Conservation (phyloP, 208 protist genomes). For the Tritrichomonas foetus region DNA sequence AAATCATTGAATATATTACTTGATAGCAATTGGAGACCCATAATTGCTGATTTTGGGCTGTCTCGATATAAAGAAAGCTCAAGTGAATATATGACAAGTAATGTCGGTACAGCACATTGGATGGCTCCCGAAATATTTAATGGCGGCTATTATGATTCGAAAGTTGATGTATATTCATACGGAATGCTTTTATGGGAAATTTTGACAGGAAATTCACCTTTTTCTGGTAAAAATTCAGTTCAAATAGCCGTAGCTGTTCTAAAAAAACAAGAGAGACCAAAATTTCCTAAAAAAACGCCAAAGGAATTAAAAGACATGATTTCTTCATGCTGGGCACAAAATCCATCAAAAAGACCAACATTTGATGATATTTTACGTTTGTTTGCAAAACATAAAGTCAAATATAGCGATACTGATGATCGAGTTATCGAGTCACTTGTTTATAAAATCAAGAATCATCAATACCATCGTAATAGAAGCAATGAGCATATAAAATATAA, state of each 20-base stretch:
- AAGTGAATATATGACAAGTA: not conserved
- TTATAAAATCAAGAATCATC: not conserved
- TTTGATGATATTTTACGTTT: not conserved
- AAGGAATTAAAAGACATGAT: not conserved
- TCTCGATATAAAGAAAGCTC: not conserved
- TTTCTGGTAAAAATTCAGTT: not conserved
- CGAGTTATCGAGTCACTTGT: not conserved
- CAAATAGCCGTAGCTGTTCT: not conserved
- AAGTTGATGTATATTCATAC: constrained; percentile 56
- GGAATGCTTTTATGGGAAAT: constrained; percentile 58
- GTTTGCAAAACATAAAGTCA: not conserved
- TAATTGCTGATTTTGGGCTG: constrained; percentile 37
- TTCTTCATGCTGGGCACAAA: not conserved
- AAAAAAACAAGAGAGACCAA: not conserved
- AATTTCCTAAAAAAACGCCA: not conserved
- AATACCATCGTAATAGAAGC: not conserved
- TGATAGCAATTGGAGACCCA: not conserved
- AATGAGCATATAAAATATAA: not conserved
- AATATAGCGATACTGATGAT: not conserved
- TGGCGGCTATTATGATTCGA: constrained; percentile 45
- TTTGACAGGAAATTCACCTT: constrained; percentile 52
- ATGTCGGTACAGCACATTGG: constrained; percentile 29
- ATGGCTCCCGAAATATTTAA: too few species aligned
- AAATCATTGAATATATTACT: constrained; percentile 57
- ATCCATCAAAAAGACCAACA: not conserved